Base-by-base conservation (phyloP, 805 yeast genomes). In the Yamadazyma tumulicola region DNA sequence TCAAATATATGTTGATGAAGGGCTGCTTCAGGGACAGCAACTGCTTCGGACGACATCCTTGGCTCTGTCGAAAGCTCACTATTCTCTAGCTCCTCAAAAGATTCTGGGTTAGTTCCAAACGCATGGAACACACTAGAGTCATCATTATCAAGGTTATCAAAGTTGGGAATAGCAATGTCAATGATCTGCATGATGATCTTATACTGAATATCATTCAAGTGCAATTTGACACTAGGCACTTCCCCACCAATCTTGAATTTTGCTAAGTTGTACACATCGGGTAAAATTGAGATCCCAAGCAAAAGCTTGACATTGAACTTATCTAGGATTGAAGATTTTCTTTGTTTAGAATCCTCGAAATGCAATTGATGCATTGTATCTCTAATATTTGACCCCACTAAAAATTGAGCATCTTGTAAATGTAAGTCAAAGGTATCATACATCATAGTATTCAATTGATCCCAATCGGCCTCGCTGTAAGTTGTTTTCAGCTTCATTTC, bases 201-300 rank as follows among this genome's bases (percentile, higher is more conserved):
- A 61, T 94, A 94, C 54, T 94, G 96, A 49, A 79, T 83, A 54
- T 93, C 97, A 47, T 85, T 85, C 50, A 93, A 55, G 19, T 84
- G 73, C 4, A 93, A 78, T 19, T 71, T 69, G 41, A 94, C 70
- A 20, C 64, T 63, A 0, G 96, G 95, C 10, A 93, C 72, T 39
- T 78, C 77, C 10, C 93, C 96, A 19, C 85, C 77, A 2, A 89
- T 67, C 51, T 75, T 79, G 42, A 87, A 66, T 44, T 74, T 75
- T 0, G 97, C 81, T 27, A 93, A 64, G 43, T 79, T 79, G 19
- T 74, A 64, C 3, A 91, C 93, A 10, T 78, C 77, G 0, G 97
- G 95, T 20, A 91, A 64, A 31, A 93, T 94, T 0, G 96, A 89
- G 2, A 91, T 47, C 45, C 91, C 96, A 10, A 93, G 61, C 14